Evolutionary conservation across 192 early-diverging fungal genomes (phyloP).

Genomic region (Funneliformis mosseae): DNA sequence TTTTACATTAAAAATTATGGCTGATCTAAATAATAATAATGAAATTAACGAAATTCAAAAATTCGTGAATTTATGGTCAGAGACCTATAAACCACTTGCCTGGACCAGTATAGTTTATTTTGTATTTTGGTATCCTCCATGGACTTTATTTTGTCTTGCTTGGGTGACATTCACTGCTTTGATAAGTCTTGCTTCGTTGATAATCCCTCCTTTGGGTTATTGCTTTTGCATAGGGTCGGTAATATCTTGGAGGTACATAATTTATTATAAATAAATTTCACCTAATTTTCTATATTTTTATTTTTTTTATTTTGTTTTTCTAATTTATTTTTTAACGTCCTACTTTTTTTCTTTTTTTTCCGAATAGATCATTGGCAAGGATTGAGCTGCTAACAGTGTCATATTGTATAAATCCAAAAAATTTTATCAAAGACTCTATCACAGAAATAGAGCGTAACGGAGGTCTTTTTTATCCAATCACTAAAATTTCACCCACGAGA

Average conservation of each 20-base stretch:
- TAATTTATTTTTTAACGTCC: neutral
- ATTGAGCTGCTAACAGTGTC: neutral
- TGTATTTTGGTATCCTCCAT: neutral
- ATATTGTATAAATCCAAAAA: neutral
- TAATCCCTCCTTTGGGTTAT: neutral
- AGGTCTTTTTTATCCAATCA: neutral
- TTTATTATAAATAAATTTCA: too few species aligned
- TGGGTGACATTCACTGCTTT: neutral
- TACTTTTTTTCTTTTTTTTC: neutral
- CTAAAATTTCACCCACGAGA: neutral
- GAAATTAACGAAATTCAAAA: too few species aligned
- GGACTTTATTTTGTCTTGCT: neutral
- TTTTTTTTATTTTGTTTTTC: too few species aligned
- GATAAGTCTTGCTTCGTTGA: neutral
- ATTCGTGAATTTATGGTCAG: neutral
- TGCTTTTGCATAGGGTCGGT: neutral
- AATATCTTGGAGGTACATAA: neutral
- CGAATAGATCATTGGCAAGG: neutral
- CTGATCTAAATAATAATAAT: too few species aligned
- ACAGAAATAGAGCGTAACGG: neutral
- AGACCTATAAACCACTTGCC: neutral
- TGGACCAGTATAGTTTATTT: neutral
- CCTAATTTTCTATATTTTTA: too few species aligned
- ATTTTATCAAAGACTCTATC: neutral
- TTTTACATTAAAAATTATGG: too few species aligned